Percentiles rank a stretch among this genome's conserved stretches.
These are phyloP conservation scores for Huntiella abstrusa DNA, from an alignment of 2,329 filamentous ascomycete genomes.

Conservation along the genomic window DNA sequence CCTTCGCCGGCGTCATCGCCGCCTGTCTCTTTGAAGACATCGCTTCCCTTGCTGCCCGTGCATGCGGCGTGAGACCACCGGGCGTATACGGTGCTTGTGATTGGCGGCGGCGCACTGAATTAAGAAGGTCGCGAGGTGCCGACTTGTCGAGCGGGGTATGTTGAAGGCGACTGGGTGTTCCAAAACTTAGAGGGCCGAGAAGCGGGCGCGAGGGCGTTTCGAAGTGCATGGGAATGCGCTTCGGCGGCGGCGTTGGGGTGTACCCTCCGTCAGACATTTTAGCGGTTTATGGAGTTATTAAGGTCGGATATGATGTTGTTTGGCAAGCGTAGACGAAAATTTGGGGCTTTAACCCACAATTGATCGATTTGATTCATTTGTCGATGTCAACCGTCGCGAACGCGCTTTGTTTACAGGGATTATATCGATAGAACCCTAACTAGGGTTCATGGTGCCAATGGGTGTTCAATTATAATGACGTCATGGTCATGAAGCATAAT, in stretches of 20 bases:
- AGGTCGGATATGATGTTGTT: no score
- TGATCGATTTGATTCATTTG: background rate
- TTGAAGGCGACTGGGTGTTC: conserved; percentile 18
- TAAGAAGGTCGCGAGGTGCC: conserved; percentile 20
- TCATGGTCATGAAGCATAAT: no score
- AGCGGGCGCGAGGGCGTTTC: conserved; percentile 11
- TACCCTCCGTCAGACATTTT: conserved; percentile 5
- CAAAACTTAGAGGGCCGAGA: conserved; percentile 7
- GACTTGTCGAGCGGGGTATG: conserved; percentile 25
- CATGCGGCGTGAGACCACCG: conserved; percentile 38
- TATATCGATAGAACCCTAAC: conserved; percentile 7
- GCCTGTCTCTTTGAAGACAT: conserved; percentile 40
- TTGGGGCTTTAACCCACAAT: background rate
- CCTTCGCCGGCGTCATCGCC: conserved; percentile 40
- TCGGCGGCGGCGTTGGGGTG: conserved; percentile 9
- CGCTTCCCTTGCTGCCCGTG: conserved; percentile 37
- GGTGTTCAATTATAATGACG: background rate
- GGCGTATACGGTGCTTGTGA: conserved; percentile 15
- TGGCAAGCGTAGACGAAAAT: background rate
- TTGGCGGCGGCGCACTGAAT: conserved; percentile 23
- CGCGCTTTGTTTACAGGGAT: conserved; percentile 1
- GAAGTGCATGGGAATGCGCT: conserved; percentile 5
- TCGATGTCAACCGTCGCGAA: conserved; percentile 1
- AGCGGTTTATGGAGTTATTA: background rate
- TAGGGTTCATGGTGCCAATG: background rate